Evolutionary conservation across 257 asterid genomes (phyloP), one percentile per base, ranked within the genome.

Genomic region (Paraleonurus japonicus): DNA sequence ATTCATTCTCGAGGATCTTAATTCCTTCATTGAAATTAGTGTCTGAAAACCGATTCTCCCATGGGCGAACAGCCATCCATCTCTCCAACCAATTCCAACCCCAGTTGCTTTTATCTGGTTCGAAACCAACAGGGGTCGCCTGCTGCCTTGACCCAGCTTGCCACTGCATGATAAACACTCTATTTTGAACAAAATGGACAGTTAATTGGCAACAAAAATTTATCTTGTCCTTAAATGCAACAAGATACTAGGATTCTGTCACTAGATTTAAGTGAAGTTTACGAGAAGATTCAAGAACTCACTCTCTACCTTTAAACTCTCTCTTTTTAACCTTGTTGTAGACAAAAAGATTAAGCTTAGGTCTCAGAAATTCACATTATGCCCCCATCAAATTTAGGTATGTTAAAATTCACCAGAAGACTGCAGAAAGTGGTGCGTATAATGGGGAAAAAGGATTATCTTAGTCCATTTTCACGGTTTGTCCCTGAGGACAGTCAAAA

Each of bases 51-150:
- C 89, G 88, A 30, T 87, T 89, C 77, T 94, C 96, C 99, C 99
- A 94, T 1, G 99, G 99, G 61, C 96, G 96, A 75, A 91, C 93
- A 26, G 90, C 95, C 99, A 89, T 91, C 98, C 99, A 91, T 80
- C 97, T 83, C 81, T 94, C 99, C 81, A 91, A 78, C 99, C 99
- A 94, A 75, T 91, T 94, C 97, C 96, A 94, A 13, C 96, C 95
- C 99, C 99, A 94, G 81, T 82, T 82, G 80, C 79, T 77, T 65
- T 80, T 88, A 43, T 89, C 95, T 11, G 95, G 90, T 80, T 89
- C 88, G 65, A 85, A 86, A 60, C 88, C 88, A 70, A 82, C 61
- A 23, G 69, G 75, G 3, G 69, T 39, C 37, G 54, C 24, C 15
- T 79, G 95, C 69, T 85, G 95, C 84, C 91, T 86, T 28, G 95